Conservation (phyloP, 2,329 filamentous ascomycete species). For the Harringtonia lauricola region DNA sequence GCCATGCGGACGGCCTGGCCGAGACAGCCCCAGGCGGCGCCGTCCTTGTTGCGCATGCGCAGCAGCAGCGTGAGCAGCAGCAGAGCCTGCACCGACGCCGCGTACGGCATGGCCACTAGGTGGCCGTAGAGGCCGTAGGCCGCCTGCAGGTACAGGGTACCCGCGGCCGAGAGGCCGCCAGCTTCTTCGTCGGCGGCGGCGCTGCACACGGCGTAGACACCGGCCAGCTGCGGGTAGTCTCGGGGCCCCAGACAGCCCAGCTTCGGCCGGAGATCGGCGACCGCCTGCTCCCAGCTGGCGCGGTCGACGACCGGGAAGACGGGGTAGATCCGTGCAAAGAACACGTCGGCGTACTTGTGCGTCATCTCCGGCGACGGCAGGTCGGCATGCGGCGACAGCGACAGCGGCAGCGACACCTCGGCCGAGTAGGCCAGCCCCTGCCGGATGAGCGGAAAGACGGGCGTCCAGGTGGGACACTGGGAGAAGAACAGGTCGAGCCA, state of each 20-base stretch:
- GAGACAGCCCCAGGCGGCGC: constrained; percentile 5
- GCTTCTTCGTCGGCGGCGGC: constrained; percentile 3
- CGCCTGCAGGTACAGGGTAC: no score
- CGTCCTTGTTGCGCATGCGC: constrained; percentile 7
- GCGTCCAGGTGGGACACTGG: constrained; percentile 3
- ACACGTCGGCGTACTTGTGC: no score
- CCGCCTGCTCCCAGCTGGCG: no score
- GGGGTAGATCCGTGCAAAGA: no score
- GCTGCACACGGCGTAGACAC: constrained; percentile 3
- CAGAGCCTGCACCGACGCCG: constrained; percentile 3
- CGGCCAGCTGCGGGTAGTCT: not conserved
- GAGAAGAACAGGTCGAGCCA: constrained; percentile 7
- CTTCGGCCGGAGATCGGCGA: no score
- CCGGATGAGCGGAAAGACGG: constrained; percentile 4
- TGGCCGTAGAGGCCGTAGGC: no score
- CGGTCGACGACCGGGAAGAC: no score
- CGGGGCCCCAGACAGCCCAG: not conserved
- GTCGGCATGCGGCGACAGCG: not conserved
- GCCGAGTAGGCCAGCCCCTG: constrained; percentile 2
- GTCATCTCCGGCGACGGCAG: not conserved
- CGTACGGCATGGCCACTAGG: constrained; percentile 1
- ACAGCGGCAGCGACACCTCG: constrained; percentile 2
- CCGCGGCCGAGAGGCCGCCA: no score
- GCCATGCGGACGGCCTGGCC: constrained; percentile 5
- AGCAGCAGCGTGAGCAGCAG: constrained; percentile 4